Conservation (phyloP, 1,284 basidiomycete species). For the Trametes versicolor region DNA sequence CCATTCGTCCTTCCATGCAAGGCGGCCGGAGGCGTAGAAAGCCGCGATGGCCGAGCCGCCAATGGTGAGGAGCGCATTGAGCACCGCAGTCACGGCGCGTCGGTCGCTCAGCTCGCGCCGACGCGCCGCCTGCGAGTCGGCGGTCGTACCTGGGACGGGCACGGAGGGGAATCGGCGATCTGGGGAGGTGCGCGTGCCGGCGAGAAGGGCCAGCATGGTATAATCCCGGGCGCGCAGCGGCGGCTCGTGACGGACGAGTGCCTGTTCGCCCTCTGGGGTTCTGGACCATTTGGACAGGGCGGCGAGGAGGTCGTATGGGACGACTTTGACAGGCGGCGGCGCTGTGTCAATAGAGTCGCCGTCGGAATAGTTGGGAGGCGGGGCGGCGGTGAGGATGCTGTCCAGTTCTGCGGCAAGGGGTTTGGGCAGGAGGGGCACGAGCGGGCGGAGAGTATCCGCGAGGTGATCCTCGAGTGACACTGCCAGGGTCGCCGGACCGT, state of each 20-base stretch:
- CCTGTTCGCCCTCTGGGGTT: slow-evolving; percentile 54
- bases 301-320: slow-evolving; percentile 69
- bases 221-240: slow-evolving; percentile 64
- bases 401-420: slow-evolving; percentile 54
- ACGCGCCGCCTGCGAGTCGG: slow-evolving; percentile 51
- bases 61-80: slow-evolving; percentile 78
- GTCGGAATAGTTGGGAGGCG: slow-evolving; percentile 20
- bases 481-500: slow-evolving; percentile 48
- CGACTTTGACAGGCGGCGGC: slow-evolving; percentile 47
- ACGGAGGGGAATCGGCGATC: slow-evolving; percentile 66
- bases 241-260: slow-evolving; percentile 55
- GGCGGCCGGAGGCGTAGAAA: slow-evolving; percentile 75
- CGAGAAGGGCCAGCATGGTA: slow-evolving; percentile 77
- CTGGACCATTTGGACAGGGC: slow-evolving; percentile 75
- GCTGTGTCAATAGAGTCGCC: neutral
- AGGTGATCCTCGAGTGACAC: slow-evolving; percentile 78
- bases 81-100: slow-evolving; percentile 70
- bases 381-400: slow-evolving; percentile 20
- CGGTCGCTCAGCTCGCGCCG: slow-evolving; percentile 59
- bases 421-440: slow-evolving; percentile 57
- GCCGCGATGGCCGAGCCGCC: slow-evolving; percentile 69
- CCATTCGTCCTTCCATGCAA: slow-evolving; percentile 76
- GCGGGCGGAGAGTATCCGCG: slow-evolving; percentile 53
- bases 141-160: slow-evolving; percentile 52
- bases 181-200: slow-evolving; percentile 78